Evolutionary conservation across 192 early-diverging fungal genomes (phyloP).

Genomic region (Coemansia sp.): DNA sequence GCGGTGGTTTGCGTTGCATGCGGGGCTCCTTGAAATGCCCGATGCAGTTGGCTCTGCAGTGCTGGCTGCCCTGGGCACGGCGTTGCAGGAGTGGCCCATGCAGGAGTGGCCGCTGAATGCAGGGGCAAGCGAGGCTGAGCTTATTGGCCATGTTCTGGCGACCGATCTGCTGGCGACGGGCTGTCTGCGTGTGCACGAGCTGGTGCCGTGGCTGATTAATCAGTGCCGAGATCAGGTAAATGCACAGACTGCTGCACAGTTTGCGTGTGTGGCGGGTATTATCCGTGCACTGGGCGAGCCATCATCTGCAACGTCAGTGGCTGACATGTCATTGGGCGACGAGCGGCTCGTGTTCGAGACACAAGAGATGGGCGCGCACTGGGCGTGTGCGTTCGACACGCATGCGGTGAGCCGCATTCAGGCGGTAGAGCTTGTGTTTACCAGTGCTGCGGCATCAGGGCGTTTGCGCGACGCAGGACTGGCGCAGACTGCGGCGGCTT

Average conservation of each 20-base stretch:
- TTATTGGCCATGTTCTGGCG: slow-evolving; percentile 24
- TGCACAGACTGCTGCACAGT: slow-evolving; percentile 14
- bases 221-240: slow-evolving; percentile 10
- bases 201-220: slow-evolving; percentile 38
- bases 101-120: background rate
- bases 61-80: slow-evolving; percentile 9
- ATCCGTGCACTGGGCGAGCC: slow-evolving; percentile 26
- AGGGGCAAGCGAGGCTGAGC: slow-evolving; percentile 16
- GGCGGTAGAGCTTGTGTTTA: slow-evolving; percentile 43
- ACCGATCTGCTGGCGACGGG: slow-evolving; percentile 23
- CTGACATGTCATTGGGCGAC: background rate
- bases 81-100: too few relatives aligned
- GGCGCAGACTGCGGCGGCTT: slow-evolving; percentile 13
- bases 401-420: slow-evolving; percentile 23
- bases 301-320: background rate
- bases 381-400: slow-evolving; percentile 22
- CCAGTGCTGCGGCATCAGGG: slow-evolving; percentile 29
- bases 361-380: slow-evolving; percentile 17
- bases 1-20: slow-evolving; percentile 22
- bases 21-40: slow-evolving; percentile 19
- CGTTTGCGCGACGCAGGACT: slow-evolving; percentile 17
- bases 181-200: slow-evolving; percentile 28
- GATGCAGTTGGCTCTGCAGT: slow-evolving; percentile 8
- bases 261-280: slow-evolving; percentile 26
- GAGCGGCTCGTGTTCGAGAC: slow-evolving; percentile 20